A percentile compares a stretch with the other conserved stretches of the same genome.
Evolutionary conservation across 257 asterid species (phyloP).

Genomic region (Solanum tarapatanum): DNA sequence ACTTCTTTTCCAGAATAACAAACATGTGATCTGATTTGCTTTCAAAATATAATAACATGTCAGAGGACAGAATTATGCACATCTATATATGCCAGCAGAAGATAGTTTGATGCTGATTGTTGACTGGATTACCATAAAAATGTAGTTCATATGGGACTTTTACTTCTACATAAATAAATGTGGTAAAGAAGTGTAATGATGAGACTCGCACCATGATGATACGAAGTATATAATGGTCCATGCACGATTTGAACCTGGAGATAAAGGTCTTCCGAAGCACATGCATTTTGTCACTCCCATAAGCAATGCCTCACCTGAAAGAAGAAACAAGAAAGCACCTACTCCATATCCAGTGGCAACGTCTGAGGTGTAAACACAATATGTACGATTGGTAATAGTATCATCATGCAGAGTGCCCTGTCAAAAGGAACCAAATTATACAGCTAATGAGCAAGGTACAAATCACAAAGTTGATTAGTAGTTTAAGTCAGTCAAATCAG

Average conservation of each 20-base stretch:
- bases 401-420: slow-evolving; percentile 59
- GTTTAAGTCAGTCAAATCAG: neutral
- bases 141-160: neutral
- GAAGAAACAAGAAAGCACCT: slow-evolving; percentile 84
- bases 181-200: neutral
- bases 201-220: slow-evolving; percentile 49
- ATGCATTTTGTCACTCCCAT: slow-evolving; percentile 93
- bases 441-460: neutral
- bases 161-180: neutral
- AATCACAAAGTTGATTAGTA: neutral
- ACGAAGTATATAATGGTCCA: slow-evolving; percentile 83
- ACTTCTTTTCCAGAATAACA: neutral
- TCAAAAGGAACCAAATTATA: slow-evolving; percentile 4
- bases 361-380: slow-evolving; percentile 77
- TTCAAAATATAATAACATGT: neutral
- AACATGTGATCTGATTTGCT: neutral
- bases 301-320: slow-evolving; percentile 76
- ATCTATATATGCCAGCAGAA: neutral
- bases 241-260: slow-evolving; percentile 83
- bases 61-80: neutral
- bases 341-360: slow-evolving; percentile 93
- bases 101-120: neutral
- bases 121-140: neutral
- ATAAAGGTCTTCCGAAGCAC: slow-evolving; percentile 80
- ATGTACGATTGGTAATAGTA: slow-evolving; percentile 51